These are phyloP conservation scores for Fusarium aywerte DNA, from an alignment of 2,329 filamentous ascomycete species.

Conservation along the genomic window DNA sequence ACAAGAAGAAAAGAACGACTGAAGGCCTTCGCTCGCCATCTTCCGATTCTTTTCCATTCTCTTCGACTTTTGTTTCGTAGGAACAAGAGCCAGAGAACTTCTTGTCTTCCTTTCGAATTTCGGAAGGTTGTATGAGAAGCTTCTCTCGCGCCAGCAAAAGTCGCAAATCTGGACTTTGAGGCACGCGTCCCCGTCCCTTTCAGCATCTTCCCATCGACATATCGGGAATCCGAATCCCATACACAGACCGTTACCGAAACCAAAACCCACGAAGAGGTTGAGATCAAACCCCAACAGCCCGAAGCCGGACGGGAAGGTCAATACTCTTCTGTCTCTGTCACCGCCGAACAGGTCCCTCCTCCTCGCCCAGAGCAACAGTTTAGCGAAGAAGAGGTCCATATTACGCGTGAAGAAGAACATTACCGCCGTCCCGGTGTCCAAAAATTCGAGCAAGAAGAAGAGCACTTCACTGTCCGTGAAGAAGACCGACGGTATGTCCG, in stretches of 20 bases:
- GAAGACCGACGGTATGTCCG: constrained; percentile 62
- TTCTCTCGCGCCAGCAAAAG: constrained; percentile 74
- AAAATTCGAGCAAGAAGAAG: constrained; percentile 45
- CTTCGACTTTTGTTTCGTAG: constrained; percentile 64
- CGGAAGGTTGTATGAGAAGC: constrained; percentile 73
- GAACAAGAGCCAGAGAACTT: constrained; percentile 74
- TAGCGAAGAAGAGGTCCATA: constrained; percentile 85
- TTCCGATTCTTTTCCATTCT: constrained; percentile 50
- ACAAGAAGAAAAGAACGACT: constrained; percentile 52
- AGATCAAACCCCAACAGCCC: constrained; percentile 79
- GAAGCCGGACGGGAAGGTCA: constrained; percentile 98
- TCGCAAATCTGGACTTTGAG: constrained; percentile 99
- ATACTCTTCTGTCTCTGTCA: constrained; percentile 77
- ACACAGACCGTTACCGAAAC: constrained; percentile 67
- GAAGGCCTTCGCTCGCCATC: constrained; percentile 50
- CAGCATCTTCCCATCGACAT: constrained; percentile 99
- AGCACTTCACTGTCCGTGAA: constrained; percentile 55
- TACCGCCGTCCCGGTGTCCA: constrained; percentile 76
- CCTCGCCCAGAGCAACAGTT: constrained; percentile 70
- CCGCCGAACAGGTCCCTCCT: constrained; percentile 70
- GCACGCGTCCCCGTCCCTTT: constrained; percentile 98
- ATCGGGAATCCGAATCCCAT: constrained; percentile 70
- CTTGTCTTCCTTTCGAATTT: constrained; percentile 75
- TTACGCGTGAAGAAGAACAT: constrained; percentile 81
- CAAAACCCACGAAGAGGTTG: constrained; percentile 86